Evolutionary conservation across 2,329 filamentous ascomycete species (phyloP).

Genomic region (Tolypocladium ovalisporum): DNA sequence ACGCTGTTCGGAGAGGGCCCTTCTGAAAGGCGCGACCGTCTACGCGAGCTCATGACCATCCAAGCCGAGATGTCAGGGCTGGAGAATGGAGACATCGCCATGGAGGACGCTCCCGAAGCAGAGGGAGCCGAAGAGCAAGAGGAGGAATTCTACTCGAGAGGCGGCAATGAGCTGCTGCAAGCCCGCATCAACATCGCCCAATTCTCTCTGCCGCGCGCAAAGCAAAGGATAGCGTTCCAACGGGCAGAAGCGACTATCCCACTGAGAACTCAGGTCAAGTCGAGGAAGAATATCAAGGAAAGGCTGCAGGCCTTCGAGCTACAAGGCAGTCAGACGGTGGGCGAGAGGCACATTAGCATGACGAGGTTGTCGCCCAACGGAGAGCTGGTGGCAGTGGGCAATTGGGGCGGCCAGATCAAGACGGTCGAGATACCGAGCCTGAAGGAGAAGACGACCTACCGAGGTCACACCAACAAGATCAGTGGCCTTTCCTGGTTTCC

Average conservation of each 20-base stretch:
- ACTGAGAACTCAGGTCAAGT: slow-evolving; percentile 81
- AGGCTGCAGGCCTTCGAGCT: slow-evolving; percentile 74
- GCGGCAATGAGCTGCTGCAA: slow-evolving; percentile 60
- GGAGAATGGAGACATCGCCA: slow-evolving; percentile 46
- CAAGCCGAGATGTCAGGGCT: slow-evolving; percentile 52
- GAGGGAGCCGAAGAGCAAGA: slow-evolving; percentile 63
- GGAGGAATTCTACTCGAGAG: slow-evolving; percentile 92
- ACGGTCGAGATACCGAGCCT: slow-evolving; percentile 75
- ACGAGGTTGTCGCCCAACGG: slow-evolving; percentile 82
- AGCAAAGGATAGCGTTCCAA: slow-evolving; percentile 64
- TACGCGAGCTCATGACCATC: slow-evolving; percentile 70
- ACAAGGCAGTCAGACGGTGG: slow-evolving; percentile 86
- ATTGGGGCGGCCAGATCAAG: slow-evolving; percentile 85
- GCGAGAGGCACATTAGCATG: slow-evolving; percentile 84
- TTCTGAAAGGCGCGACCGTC: slow-evolving; percentile 72
- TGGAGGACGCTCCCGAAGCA: slow-evolving; percentile 48
- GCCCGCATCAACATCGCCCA: slow-evolving; percentile 70
- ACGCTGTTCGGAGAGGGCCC: slow-evolving; percentile 90
- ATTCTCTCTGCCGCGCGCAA: slow-evolving; percentile 76
- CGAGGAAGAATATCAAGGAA: slow-evolving; percentile 82
- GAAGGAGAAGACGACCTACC: slow-evolving; percentile 61
- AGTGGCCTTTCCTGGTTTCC: slow-evolving; percentile 89
- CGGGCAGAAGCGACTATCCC: slow-evolving; percentile 73
- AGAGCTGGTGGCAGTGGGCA: slow-evolving; percentile 75
- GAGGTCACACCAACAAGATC: slow-evolving; percentile 81